Evolutionary conservation across 139 green algal genomes (phyloP).

Genomic region (Micractinium conductrix): DNA sequence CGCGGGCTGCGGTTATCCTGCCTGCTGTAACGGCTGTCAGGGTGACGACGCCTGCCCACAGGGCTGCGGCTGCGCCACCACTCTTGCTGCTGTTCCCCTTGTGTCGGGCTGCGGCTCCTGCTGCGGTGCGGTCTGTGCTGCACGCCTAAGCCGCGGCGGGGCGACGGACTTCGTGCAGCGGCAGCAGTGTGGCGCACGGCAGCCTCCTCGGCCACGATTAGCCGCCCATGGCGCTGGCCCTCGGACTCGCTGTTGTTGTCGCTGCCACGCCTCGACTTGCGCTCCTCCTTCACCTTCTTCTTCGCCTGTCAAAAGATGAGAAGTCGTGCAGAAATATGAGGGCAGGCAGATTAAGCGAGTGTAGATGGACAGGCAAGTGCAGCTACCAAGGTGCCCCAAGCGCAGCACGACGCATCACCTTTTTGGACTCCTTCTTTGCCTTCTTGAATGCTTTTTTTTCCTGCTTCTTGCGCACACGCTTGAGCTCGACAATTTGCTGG

Average conservation of each 20-base stretch:
- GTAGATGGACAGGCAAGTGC: background rate
- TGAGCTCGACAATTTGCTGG: conserved; percentile 43
- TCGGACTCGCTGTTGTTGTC: background rate
- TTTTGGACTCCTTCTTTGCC: conserved; percentile 22
- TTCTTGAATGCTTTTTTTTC: conserved; percentile 34
- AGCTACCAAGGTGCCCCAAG: background rate
- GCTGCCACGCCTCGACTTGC: background rate
- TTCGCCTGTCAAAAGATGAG: background rate
- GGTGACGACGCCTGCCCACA: too few species aligned
- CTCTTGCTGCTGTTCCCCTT: too few species aligned
- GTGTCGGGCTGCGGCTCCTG: too few species aligned
- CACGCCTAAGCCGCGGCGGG: background rate
- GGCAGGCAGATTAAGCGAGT: background rate
- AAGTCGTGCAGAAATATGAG: background rate
- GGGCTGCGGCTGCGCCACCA: too few species aligned
- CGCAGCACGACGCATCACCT: background rate
- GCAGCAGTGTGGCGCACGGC: background rate
- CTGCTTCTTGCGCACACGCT: conserved; percentile 35
- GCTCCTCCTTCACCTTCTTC: conserved; percentile 7
- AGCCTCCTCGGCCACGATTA: background rate
- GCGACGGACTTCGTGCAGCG: background rate
- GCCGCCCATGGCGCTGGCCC: background rate
- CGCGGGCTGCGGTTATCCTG: too few species aligned
- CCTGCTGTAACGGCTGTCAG: too few species aligned
- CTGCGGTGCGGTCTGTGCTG: background rate